A percentile compares a stretch with the other conserved stretches of the same genome.
Evolutionary conservation across 495 filamentous ascomycete genomes (phyloP).

Genomic region (Trichoderma gamsii): DNA sequence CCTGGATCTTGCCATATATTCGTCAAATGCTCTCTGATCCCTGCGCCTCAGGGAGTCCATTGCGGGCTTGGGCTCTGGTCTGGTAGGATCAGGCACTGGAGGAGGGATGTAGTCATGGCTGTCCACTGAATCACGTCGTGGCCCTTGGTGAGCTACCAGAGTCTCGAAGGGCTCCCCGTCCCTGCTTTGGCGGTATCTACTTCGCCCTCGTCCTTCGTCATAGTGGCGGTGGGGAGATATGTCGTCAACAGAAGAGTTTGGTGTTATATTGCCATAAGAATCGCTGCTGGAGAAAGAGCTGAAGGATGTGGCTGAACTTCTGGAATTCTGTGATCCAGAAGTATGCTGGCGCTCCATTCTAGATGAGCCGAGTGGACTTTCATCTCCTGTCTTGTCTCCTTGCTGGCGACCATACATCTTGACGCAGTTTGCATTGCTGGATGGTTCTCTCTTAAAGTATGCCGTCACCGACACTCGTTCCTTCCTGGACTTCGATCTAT

Average conservation of each 20-base stretch:
- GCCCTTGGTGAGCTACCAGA: background rate
- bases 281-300: background rate
- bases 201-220: background rate
- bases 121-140: background rate
- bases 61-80: background rate
- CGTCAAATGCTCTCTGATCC: background rate
- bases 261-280: background rate
- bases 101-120: background rate
- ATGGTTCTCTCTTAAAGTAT: constrained; percentile 33
- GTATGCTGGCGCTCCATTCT: background rate
- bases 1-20: background rate
- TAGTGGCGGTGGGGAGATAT: background rate
- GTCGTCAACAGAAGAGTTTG: background rate
- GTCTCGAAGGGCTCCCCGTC: background rate
- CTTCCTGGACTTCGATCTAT: background rate
- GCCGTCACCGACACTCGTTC: constrained; percentile 32
- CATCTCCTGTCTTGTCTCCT: background rate
- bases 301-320: constrained; percentile 9
- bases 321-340: background rate
- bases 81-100: background rate
- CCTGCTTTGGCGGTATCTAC: background rate
- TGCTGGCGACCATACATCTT: constrained; percentile 21
- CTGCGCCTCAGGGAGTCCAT: background rate
- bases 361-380: background rate
- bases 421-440: constrained; percentile 24